A percentile compares a stretch with the other conserved stretches of the same genome.
These are phyloP conservation scores for Penicillium roqueforti DNA, from an alignment of 495 filamentous ascomycete genomes.

Conservation along the genomic window DNA sequence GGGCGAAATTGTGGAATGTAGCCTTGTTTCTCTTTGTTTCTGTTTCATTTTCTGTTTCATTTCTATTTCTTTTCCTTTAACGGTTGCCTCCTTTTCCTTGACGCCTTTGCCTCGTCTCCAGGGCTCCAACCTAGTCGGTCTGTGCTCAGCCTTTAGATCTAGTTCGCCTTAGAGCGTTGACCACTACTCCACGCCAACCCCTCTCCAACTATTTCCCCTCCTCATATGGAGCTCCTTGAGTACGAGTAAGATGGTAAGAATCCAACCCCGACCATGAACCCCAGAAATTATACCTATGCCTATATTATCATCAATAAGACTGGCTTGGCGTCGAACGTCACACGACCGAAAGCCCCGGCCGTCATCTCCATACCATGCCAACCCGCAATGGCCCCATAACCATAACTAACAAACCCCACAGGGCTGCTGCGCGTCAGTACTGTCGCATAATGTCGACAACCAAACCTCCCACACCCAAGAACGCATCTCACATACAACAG, in stretches of 20 bases:
- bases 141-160: conserved; percentile 6
- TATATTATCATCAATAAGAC: neutral
- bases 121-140: neutral
- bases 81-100: neutral
- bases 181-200: conserved; percentile 1
- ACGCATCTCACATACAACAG: conserved; percentile 11
- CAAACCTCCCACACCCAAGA: conserved; percentile 16
- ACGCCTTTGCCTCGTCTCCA: neutral
- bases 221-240: conserved; percentile 14
- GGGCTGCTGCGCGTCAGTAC: conserved; percentile 41
- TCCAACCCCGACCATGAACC: neutral
- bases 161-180: conserved; percentile 3
- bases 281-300: neutral
- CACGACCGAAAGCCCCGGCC: conserved; percentile 1
- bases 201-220: conserved; percentile 11
- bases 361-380: neutral
- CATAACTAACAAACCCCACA: conserved; percentile 14
- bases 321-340: conserved; percentile 4
- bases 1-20: conserved; percentile 7
- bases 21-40: neutral
- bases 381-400: neutral
- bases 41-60: neutral
- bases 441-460: conserved; percentile 32
- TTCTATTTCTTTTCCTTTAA: neutral
- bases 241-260: conserved; percentile 30